Percentiles rank a stretch among this genome's conserved stretches.
phyloP scores from a whole-genome alignment of 1,284 basidiomycete genomes.

The Ganoderma multipileum region DNA sequence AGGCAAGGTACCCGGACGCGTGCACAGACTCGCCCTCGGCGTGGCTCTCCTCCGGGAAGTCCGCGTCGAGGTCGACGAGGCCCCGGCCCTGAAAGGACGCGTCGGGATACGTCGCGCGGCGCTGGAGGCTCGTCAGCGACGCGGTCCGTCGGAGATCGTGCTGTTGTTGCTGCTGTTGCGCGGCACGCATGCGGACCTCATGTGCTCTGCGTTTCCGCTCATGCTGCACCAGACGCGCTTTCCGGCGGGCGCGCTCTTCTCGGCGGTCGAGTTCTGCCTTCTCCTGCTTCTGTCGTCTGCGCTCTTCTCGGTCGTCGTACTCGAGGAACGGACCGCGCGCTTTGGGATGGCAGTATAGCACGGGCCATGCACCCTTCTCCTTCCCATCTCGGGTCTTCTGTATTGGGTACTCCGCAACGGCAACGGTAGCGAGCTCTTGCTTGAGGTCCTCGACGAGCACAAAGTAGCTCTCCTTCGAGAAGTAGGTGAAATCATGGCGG shows the following conservation, averaged over 20 bases:
- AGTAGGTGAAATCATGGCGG: conserved; percentile 91
- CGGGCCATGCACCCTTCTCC: conserved; percentile 68
- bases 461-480: conserved; percentile 80
- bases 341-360: conserved; percentile 74
- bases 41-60: conserved; percentile 50
- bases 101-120: conserved; percentile 48
- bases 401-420: conserved; percentile 68
- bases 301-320: conserved; percentile 76
- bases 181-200: conserved; percentile 48
- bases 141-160: conserved; percentile 77
- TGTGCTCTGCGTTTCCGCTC: conserved; percentile 45
- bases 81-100: conserved; percentile 42
- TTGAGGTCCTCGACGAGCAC: conserved; percentile 92
- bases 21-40: conserved; percentile 61
- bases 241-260: conserved; percentile 48
- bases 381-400: conserved; percentile 57
- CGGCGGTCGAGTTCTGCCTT: conserved; percentile 57
- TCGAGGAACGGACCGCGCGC: conserved; percentile 75
- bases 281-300: conserved; percentile 65
- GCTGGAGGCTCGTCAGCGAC: conserved; percentile 80
- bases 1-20: conserved; percentile 74
- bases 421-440: conserved; percentile 77
- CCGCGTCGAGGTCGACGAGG: conserved; percentile 54
- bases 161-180: conserved; percentile 39
- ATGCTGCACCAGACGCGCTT: conserved; percentile 45